Conservation (phyloP, 495 filamentous ascomycete species). For the Hypomontagnella monticulosa region DNA sequence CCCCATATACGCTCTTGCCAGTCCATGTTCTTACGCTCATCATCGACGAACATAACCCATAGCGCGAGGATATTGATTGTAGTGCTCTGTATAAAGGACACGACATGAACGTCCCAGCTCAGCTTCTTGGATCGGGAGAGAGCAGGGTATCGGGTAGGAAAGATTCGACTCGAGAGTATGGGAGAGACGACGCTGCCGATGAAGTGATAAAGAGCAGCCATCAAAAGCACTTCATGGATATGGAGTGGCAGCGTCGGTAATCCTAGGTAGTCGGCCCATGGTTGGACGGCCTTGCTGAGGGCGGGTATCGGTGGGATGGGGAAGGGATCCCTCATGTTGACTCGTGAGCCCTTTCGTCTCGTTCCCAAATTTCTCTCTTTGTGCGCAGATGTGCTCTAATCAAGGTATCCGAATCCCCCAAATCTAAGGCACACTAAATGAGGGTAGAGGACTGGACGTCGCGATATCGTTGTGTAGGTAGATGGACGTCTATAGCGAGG, state of each 20-base stretch:
- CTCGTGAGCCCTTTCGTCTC: neutral
- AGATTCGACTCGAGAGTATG: constrained; percentile 70
- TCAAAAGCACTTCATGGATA: constrained; percentile 84
- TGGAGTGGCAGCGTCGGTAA: constrained; percentile 82
- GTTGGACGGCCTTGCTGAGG: constrained; percentile 63
- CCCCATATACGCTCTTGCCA: constrained; percentile 85
- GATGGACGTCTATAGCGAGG: neutral
- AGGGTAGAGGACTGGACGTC: too few species aligned
- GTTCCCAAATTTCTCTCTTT: neutral
- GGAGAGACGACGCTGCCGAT: constrained; percentile 81
- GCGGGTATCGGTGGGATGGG: constrained; percentile 65
- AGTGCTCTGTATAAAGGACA: constrained; percentile 85
- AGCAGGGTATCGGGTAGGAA: constrained; percentile 75
- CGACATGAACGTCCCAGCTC: constrained; percentile 98
- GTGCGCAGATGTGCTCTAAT: too few species aligned
- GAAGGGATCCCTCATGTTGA: constrained; percentile 75
- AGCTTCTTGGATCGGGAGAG: constrained; percentile 74
- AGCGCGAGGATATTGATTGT: constrained; percentile 82
- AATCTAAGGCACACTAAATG: neutral
- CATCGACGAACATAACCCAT: constrained; percentile 83
- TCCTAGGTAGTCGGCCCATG: constrained; percentile 65
- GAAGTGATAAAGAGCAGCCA: constrained; percentile 78
- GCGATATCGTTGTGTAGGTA: neutral
- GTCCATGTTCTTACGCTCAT: constrained; percentile 77
- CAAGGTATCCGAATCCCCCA: neutral